Conservation (phyloP, 1,284 basidiomycete species). For the Malassezia japonica region DNA sequence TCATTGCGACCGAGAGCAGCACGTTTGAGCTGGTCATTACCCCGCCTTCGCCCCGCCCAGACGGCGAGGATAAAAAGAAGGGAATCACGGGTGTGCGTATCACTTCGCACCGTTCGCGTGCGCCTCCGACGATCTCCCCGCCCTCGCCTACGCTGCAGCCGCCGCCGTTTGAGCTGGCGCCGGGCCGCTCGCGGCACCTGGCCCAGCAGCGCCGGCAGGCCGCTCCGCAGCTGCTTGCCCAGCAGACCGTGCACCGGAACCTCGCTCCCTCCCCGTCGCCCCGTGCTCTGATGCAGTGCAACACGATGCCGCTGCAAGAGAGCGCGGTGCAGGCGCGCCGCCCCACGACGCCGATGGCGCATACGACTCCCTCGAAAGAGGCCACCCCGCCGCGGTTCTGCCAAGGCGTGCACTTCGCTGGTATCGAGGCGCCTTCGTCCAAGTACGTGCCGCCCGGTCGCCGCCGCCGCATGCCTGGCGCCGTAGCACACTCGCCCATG, state of each 20-base stretch:
- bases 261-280: too few relatives aligned
- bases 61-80: neutral
- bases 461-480: neutral
- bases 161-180: conserved; percentile 17
- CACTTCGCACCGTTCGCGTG: conserved; percentile 4
- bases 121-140: neutral
- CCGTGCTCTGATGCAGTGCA: too few relatives aligned
- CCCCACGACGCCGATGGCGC: too few relatives aligned
- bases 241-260: too few relatives aligned
- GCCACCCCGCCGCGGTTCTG: too few relatives aligned
- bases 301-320: too few relatives aligned
- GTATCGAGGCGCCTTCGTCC: neutral
- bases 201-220: neutral
- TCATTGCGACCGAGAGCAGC: conserved; percentile 6
- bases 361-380: too few relatives aligned
- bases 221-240: neutral
- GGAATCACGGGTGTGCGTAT: conserved; percentile 6
- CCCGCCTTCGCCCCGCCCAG: conserved; percentile 7
- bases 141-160: conserved; percentile 6
- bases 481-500: neutral
- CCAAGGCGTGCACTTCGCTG: too few relatives aligned
- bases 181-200: conserved; percentile 11
- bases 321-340: too few relatives aligned
- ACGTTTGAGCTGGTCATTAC: conserved; percentile 14
- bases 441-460: conserved; percentile 3